Base-by-base conservation (phyloP, 1,284 basidiomycete species). In the Heterobasidion parviporum region DNA sequence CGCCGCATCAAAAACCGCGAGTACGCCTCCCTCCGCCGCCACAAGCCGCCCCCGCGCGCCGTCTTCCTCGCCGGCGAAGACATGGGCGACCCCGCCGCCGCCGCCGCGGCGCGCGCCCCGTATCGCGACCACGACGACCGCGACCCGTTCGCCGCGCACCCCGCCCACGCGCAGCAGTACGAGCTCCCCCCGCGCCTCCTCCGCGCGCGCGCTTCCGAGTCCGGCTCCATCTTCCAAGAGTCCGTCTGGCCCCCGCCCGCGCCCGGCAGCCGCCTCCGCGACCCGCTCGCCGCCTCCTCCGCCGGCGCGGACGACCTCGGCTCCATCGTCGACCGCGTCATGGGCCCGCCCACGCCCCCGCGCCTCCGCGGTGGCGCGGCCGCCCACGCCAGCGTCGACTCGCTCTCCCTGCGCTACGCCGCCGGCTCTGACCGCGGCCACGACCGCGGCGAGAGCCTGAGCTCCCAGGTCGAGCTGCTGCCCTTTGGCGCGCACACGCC, bases 201-300 rank as follows among this genome's bases (percentile, higher is more conserved):
- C 50, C 74, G 74, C 41, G 64, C 73, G 54, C 70, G 75, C 50
- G 74, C 72, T 6, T 67, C 69, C 14, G 76, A 76, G 55, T 69
- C 73, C 6, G 78, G 77, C 6, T 77, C 75, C 1, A 68, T 78
- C 15, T 81, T 81, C 71, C 72, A 72, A 26, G 80, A 81, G 58
- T 71, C 69, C 16, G 69, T 80, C 3, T 79, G 77, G 75, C 76
- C 75, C 4, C 77, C 76, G 0, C 77, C 78, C 1, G 62, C 63
- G 26, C 70, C 75, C 43, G 64, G 59, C 34, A 71, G 65, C 34
- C 65, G 65, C 1, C 68, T 81, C 54, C 70, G 75, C 53, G 80
- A 81, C 60, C 77, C 78, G 1, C 65, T 79, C 18, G 18, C 26
- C 55, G 60, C 73, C 20, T 60, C 64, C 0, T 62, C 63, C 8